Base-by-base conservation (phyloP, 768 basidiomycete species). In the Mycena venus region DNA sequence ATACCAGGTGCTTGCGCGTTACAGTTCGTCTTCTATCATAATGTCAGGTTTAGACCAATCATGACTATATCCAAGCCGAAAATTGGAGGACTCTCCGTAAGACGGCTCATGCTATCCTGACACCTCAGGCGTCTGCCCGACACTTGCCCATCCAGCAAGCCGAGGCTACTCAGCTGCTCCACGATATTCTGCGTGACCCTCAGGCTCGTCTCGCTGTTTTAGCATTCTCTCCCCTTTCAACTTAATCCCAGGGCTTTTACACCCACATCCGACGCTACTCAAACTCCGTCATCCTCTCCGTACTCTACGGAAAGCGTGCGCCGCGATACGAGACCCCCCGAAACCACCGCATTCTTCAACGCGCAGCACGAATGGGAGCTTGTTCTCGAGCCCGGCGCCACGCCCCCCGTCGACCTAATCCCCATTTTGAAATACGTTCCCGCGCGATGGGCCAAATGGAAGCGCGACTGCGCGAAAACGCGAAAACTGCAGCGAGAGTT, bases 401-500 rank as follows among this genome's bases (percentile, higher is more conserved):
- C 83, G 49, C 83, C 85, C 9, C 85, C 85, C 12, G 69, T 85
- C 6, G 85, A 85, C 60, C 34, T 83, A 21, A 70, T 86, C 40
- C 83, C 85, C 1, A 67, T 83, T n/a, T 73, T 86, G 17, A 77
- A 76, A n/a, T 74, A 81, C 59, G 77, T 85, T 8, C 85, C 85
- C 5, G 83, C 79, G 62, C 77, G 83, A 3, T 85, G 79, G 78
- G 83, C 84, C 10, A 65, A 77, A 8, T 85, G 85, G 85, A 85
- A 85, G 74, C 66, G 59, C 0, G 61, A 80, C 5, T 78, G 74
- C 31, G 74, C 70, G 25, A 75, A 79, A 32, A 71, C 79, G 15
- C 70, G 80, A 10, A 47, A 23, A 2, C 44, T 81, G 23, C 84
- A 84, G 55, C 78, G 80, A 36, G 65, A 70, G 10, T 60, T 84